phyloP scores from a whole-genome alignment of 768 basidiomycete genomes.

The Leccinum subtestaceum region DNA sequence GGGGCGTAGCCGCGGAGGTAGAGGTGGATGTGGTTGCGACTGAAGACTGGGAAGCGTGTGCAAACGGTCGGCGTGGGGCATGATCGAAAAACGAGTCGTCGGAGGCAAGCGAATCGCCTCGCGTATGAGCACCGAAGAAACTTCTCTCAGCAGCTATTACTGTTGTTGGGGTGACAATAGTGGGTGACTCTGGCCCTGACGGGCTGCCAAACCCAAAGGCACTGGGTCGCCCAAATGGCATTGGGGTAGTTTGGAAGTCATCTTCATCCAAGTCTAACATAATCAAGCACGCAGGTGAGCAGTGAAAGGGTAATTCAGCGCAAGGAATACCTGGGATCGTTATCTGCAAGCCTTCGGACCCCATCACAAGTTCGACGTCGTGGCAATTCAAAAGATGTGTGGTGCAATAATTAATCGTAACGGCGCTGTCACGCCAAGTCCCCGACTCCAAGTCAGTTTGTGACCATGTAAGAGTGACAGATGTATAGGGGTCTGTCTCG shows the following conservation, averaged over 20 bases:
- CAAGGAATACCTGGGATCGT: constrained; percentile 43
- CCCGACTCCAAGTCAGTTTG: too few species aligned
- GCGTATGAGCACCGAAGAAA: constrained; percentile 59
- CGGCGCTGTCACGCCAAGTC: too few species aligned
- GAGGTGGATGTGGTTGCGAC: constrained; percentile 47
- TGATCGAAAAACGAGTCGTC: constrained; percentile 70
- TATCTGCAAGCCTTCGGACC: constrained; percentile 44
- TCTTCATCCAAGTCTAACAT: constrained; percentile 78
- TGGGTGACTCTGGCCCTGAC: constrained; percentile 68
- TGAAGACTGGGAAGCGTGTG: constrained; percentile 71
- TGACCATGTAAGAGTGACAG: too few species aligned
- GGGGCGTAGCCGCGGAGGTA: constrained; percentile 12
- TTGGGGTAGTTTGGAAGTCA: constrained; percentile 56
- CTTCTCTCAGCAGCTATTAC: constrained; percentile 47
- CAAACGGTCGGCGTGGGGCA: constrained; percentile 57
- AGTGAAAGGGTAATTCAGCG: background rate
- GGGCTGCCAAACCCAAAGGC: constrained; percentile 45
- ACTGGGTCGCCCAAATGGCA: constrained; percentile 66
- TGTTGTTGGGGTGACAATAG: constrained; percentile 47
- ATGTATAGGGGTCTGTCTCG: too few species aligned
- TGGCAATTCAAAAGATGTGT: background rate
- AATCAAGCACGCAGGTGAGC: background rate
- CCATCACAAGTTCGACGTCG: constrained; percentile 24
- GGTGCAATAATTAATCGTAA: background rate
- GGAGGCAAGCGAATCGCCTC: constrained; percentile 78